These are phyloP conservation scores for Proliferodiscus dingleyae DNA, from an alignment of 2,329 filamentous ascomycete species.

Conservation along the genomic window DNA sequence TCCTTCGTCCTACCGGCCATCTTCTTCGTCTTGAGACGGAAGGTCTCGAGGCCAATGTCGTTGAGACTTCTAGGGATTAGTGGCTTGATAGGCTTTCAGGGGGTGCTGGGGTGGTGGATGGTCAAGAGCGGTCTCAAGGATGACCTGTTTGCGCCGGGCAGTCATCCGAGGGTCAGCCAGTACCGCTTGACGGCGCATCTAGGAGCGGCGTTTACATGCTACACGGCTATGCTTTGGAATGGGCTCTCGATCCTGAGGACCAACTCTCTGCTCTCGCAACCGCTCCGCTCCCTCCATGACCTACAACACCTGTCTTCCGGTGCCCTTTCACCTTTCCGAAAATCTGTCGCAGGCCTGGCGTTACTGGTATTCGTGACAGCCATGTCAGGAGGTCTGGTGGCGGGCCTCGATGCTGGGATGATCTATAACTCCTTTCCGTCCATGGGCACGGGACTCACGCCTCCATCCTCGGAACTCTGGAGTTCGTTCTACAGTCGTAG, in stretches of 20 bases:
- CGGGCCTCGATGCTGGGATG: constrained; percentile 88
- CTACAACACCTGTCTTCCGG: constrained; percentile 61
- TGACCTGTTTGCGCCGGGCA: constrained; percentile 86
- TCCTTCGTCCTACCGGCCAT: constrained; percentile 82
- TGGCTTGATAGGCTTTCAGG: constrained; percentile 87
- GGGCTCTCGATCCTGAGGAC: constrained; percentile 80
- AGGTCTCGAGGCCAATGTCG: constrained; percentile 75
- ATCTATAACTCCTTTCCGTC: constrained; percentile 99
- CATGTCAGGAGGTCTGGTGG: constrained; percentile 90
- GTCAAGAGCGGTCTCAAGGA: constrained; percentile 94
- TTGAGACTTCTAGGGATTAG: constrained; percentile 76
- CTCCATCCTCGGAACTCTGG: constrained; percentile 78
- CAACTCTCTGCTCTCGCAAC: constrained; percentile 63
- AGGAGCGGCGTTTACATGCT: constrained; percentile 85
- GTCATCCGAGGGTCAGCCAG: constrained; percentile 88
- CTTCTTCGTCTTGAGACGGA: constrained; percentile 79
- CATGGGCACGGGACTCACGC: constrained; percentile 82
- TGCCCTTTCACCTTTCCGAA: constrained; percentile 67
- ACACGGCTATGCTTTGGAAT: constrained; percentile 89
- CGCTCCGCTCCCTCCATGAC: constrained; percentile 54
- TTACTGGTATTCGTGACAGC: constrained; percentile 80
- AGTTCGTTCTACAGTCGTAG: constrained; percentile 79
- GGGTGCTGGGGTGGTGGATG: constrained; percentile 99
- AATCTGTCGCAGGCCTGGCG: constrained; percentile 65
- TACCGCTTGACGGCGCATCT: constrained; percentile 89